Conservation (phyloP, 345 rosid species). For the Carallia pectinifolia region DNA sequence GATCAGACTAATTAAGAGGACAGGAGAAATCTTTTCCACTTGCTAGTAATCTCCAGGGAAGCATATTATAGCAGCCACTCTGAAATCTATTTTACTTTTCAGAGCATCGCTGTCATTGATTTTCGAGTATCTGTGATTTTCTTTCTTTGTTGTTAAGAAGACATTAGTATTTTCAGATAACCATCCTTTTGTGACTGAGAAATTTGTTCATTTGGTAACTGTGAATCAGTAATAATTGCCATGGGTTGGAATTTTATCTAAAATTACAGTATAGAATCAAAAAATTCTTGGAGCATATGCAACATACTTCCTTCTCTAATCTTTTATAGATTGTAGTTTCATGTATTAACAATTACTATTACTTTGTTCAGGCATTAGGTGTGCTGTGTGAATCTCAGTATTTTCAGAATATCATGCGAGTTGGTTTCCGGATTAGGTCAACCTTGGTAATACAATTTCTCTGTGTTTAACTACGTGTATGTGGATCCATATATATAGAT, state of each 20-base stretch:
- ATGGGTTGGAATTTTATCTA: background rate
- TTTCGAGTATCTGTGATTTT: no score
- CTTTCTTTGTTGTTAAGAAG: no score
- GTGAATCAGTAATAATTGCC: background rate
- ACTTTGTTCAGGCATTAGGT: conserved; percentile 45
- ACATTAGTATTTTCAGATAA: no score
- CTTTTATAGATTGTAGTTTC: background rate
- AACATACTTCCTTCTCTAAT: background rate
- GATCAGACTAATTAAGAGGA: background rate
- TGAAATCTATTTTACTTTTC: background rate
- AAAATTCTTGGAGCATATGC: no score
- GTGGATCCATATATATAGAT: background rate
- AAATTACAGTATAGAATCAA: no score
- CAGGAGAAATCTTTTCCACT: background rate
- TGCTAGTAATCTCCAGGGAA: background rate
- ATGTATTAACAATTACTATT: conserved; percentile 14
- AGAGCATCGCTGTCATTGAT: background rate
- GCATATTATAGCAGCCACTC: no score
- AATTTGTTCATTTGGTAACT: background rate
- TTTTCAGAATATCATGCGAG: conserved; percentile 34
- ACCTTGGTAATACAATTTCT: conserved; percentile 24
- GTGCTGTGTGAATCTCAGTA: conserved; percentile 33
- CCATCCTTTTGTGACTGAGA: background rate
- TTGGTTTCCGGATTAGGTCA: conserved; percentile 31
- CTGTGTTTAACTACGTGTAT: background rate